Base-by-base conservation (phyloP, 2,329 filamentous ascomycete genomes). In the Myriosclerotinia curreyana region DNA sequence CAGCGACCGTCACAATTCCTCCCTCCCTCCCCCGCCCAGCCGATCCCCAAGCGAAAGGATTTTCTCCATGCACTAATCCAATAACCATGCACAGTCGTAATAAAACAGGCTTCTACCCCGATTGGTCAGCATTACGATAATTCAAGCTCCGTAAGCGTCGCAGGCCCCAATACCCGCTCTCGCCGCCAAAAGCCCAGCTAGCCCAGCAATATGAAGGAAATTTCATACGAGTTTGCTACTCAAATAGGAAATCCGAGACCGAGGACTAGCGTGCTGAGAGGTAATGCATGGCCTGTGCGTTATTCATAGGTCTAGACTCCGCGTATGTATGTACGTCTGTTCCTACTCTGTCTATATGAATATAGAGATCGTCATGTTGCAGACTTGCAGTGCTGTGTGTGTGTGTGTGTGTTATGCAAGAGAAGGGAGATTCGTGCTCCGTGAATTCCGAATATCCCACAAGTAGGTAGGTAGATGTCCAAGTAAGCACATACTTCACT, bases 241-340 rank as follows among this genome's bases (percentile, higher is more conserved):
- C 40, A 11, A 46, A 34, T 58, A 48, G 54, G 54, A 34, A 58
- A 48, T 58, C 54, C 54, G 42, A 46, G 22, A n/a, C 54, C 54
- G 54, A 31, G 5, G 28, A 17, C 22, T 56, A 44, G 40, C n/a
- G 54, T 11, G 25, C 40, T 34, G 20, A 56, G 44, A 56, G 9
- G 25, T 3, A 34, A 46, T 17, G 49, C 42, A 22, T 46, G 42
- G 20, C 42, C 9, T 46, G 20, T 46, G 42, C 42, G 44, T 22
- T 48, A 48, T 25, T 48, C n/a, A 25, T 38, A 38, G 28, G 28
- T 38, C 12, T 11, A 38, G 12, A 38, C 36, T 48, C n/a, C 20
- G n/a, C 22, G 12, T 48, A n/a, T 48, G n/a, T 46, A n/a, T 20
- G 42, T 48, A 48, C 11, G 44, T n/a, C 5, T 40, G 7, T 58